A percentile compares a stretch with the other conserved stretches of the same genome.
Evolutionary conservation across 768 basidiomycete genomes (phyloP).

Genomic region (Trametes cubensis): DNA sequence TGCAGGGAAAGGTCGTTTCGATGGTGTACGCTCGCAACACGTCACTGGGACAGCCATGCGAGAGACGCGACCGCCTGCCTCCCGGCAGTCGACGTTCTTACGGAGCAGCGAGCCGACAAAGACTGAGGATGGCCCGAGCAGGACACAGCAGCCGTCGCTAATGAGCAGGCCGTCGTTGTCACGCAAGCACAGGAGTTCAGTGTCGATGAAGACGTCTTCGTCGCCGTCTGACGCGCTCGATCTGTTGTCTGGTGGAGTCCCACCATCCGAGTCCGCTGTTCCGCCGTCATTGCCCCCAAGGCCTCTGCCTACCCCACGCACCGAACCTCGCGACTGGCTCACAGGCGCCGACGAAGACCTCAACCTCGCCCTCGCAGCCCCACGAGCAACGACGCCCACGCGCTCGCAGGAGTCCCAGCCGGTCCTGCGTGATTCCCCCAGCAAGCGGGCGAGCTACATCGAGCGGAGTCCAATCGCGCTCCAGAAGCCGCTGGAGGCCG

Average conservation of each 20-base stretch:
- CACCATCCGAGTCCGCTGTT: slow-evolving; percentile 4
- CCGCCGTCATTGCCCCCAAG: slow-evolving; percentile 32
- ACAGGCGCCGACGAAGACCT: slow-evolving; percentile 63
- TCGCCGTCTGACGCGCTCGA: slow-evolving; percentile 19
- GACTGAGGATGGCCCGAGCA: slow-evolving; percentile 20
- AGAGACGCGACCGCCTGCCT: slow-evolving; percentile 30
- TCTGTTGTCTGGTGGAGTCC: background rate
- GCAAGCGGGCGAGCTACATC: slow-evolving; percentile 71
- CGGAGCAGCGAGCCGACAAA: slow-evolving; percentile 17
- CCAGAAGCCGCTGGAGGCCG: slow-evolving; percentile 36
- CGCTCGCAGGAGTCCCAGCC: slow-evolving; percentile 36
- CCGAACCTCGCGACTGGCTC: slow-evolving; percentile 65
- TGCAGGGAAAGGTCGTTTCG: slow-evolving; percentile 28
- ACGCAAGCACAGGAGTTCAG: slow-evolving; percentile 52
- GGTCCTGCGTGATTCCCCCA: slow-evolving; percentile 67
- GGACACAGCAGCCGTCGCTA: slow-evolving; percentile 25
- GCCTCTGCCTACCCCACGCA: slow-evolving; percentile 25
- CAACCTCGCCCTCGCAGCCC: slow-evolving; percentile 17
- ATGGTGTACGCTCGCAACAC: slow-evolving; percentile 58
- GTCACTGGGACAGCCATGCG: slow-evolving; percentile 58
- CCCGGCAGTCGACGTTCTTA: slow-evolving; percentile 19
- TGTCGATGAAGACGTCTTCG: slow-evolving; percentile 46
- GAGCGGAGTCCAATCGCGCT: slow-evolving; percentile 44
- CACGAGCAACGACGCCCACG: slow-evolving; percentile 26
- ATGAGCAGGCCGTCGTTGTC: slow-evolving; percentile 46